Conservation (phyloP, 768 basidiomycete species). For the Aureoboletus auriporus region DNA sequence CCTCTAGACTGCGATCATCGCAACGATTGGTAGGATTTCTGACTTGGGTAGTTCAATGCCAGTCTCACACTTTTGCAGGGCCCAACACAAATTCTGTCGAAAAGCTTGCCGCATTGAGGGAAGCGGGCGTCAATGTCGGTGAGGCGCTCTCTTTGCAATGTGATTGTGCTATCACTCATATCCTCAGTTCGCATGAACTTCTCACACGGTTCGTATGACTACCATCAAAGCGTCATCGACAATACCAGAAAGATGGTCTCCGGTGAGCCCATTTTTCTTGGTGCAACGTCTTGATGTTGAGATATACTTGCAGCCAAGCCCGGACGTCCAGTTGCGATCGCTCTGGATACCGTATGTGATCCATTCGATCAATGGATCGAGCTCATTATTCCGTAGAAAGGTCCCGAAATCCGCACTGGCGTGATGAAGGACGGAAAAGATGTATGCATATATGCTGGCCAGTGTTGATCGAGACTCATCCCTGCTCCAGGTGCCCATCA, state of each 20-base stretch:
- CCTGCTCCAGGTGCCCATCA: slow-evolving; percentile 61
- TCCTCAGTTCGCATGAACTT: slow-evolving; percentile 98
- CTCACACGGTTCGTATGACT: slow-evolving; percentile 97
- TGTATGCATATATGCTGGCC: slow-evolving; percentile 45
- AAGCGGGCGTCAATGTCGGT: slow-evolving; percentile 98
- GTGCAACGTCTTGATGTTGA: slow-evolving; percentile 2
- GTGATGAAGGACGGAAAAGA: slow-evolving; percentile 83
- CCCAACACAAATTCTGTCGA: slow-evolving; percentile 94
- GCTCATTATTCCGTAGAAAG: slow-evolving; percentile 62
- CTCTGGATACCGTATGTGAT: slow-evolving; percentile 84
- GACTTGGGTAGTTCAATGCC: not conserved
- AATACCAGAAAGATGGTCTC: slow-evolving; percentile 87
- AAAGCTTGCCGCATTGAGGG: slow-evolving; percentile 76
- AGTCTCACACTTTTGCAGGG: slow-evolving; percentile 42
- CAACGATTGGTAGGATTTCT: slow-evolving; percentile 79
- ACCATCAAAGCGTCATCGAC: slow-evolving; percentile 98
- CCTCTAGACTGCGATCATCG: slow-evolving; percentile 90
- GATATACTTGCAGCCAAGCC: slow-evolving; percentile 37
- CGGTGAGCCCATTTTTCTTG: slow-evolving; percentile 40
- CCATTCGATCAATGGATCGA: not conserved
- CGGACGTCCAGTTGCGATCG: slow-evolving; percentile 95
- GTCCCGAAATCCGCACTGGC: slow-evolving; percentile 98
- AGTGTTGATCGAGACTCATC: slow-evolving; percentile 4
- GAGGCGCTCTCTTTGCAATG: slow-evolving; percentile 29
- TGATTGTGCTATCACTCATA: slow-evolving; percentile 4